Base-by-base conservation (phyloP, 1,284 basidiomycete genomes). In the Mycena citricolor region DNA sequence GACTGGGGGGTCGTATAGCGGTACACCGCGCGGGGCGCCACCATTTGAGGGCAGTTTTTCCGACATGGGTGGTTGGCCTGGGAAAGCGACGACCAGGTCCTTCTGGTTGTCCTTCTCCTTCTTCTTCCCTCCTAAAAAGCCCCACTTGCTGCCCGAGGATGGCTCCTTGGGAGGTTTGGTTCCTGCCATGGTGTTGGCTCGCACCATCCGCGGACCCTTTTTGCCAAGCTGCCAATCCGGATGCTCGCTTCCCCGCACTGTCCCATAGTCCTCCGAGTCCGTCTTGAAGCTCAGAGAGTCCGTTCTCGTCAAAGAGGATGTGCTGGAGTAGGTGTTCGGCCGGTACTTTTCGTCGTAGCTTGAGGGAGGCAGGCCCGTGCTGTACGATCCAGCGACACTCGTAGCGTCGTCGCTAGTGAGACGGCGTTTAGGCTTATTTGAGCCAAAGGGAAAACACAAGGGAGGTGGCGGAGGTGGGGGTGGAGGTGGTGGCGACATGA, bases 71-170 rank as follows among this genome's bases (percentile, higher is more conserved):
- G 55, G 58, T 41, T 73, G 65, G 37, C 47, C 39, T 49, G 76
- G 70, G 31, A 34, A 30, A 1, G 4, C 8, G 4, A 38, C 14
- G 30, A 41, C 40, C 47, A 59, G 54, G 48, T 71, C 67, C 34
- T 74, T 71, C 47, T 63, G 62, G 32, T 70, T 63, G 54, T 58
- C 70, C 66, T 81, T 80, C 49, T 72, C 71, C 64, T 70, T 80
- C 39, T 82, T 81, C 30, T 79, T 48, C 0, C 82, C 81, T 81
- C 82, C 84, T 23, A 83, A 83, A 61, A 84, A 86, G 8, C 79
- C 80, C 65, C 77, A 82, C 57, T 67, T 76, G 7, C 60, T 67
- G 44, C 70, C 70, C 52, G 72, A 71, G 16, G 68, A 66, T 8
- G 24, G 32, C 24, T 25, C 8, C 8, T 37, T 12, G 25, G 26